phyloP scores from a whole-genome alignment of 2,329 filamentous ascomycete species.

The Xylaria sp. region DNA sequence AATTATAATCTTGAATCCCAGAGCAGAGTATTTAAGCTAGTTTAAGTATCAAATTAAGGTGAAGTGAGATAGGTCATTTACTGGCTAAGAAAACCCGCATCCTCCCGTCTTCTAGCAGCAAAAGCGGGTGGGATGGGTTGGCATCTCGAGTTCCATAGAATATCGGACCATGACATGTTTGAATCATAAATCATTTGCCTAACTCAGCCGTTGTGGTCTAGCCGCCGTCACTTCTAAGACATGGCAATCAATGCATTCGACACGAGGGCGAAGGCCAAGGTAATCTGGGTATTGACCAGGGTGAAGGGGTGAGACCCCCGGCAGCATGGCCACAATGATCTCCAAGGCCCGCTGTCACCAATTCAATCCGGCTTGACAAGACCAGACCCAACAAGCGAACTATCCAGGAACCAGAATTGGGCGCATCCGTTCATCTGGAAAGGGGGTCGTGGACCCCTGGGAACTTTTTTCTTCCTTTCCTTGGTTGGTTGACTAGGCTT shows the following conservation, averaged over 20 bases:
- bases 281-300: slow-evolving; percentile 21
- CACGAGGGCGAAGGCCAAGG: slow-evolving; percentile 11
- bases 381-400: slow-evolving; percentile 4
- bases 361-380: slow-evolving; percentile 8
- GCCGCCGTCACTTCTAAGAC: slow-evolving; percentile 23
- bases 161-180: neutral
- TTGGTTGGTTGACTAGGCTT: slow-evolving; percentile 19
- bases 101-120: slow-evolving; percentile 8
- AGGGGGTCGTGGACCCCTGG: slow-evolving; percentile 30
- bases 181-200: slow-evolving; percentile 21
- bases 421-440: slow-evolving; percentile 21
- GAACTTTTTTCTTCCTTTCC: neutral
- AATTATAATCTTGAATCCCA: neutral
- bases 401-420: slow-evolving; percentile 10
- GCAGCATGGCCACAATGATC: neutral
- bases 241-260: slow-evolving; percentile 18
- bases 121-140: neutral
- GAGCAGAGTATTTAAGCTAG: neutral
- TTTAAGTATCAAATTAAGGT: neutral
- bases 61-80: slow-evolving; percentile 2
- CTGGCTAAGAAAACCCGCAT: neutral
- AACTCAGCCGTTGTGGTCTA: slow-evolving; percentile 18
- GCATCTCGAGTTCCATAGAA: neutral
- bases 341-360: slow-evolving; percentile 10
- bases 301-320: neutral